Evolutionary conservation across 1,284 basidiomycete genomes (phyloP).

Genomic region (Wallemia hederae): DNA sequence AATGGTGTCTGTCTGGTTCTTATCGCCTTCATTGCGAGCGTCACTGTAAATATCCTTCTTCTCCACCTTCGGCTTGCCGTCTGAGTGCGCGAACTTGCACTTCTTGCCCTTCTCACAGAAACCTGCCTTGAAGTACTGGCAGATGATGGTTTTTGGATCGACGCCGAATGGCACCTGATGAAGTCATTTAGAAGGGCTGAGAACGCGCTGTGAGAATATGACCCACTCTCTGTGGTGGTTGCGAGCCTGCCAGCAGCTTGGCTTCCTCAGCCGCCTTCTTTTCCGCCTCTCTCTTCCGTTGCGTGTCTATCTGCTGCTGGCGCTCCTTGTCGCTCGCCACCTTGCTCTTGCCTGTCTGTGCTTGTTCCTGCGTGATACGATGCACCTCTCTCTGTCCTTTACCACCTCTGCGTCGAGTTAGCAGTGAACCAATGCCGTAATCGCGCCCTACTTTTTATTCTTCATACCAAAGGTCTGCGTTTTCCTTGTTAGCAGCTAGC

Average conservation of each 20-base stretch:
- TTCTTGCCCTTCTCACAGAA: slow-evolving; percentile 45
- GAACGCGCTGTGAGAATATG: slow-evolving; percentile 19
- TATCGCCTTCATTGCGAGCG: slow-evolving; percentile 38
- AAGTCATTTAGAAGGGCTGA: not conserved
- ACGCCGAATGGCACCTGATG: slow-evolving; percentile 1
- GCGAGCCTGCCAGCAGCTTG: slow-evolving; percentile 22
- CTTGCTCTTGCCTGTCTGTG: slow-evolving; percentile 40
- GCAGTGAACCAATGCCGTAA: slow-evolving; percentile 4
- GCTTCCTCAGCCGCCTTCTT: slow-evolving; percentile 63
- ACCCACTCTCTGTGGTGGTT: slow-evolving; percentile 14
- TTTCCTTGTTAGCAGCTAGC: slow-evolving; percentile 1
- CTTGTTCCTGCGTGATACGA: slow-evolving; percentile 39
- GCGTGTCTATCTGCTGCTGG: slow-evolving; percentile 29
- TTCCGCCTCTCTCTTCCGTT: slow-evolving; percentile 49
- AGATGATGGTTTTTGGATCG: slow-evolving; percentile 73
- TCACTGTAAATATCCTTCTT: slow-evolving; percentile 95
- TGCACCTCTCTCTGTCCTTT: slow-evolving; percentile 69
- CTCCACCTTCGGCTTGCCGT: slow-evolving; percentile 29
- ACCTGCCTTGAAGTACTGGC: slow-evolving; percentile 65
- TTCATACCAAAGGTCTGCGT: slow-evolving; percentile 65
- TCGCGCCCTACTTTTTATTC: slow-evolving; percentile 26
- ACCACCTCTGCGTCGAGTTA: slow-evolving; percentile 37
- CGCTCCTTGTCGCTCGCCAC: slow-evolving; percentile 68
- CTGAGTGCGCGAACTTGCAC: slow-evolving; percentile 7
- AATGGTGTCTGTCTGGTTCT: slow-evolving; percentile 65